phyloP scores from a whole-genome alignment of 1,139 yeast species.

The Maudiozyma humilis region DNA sequence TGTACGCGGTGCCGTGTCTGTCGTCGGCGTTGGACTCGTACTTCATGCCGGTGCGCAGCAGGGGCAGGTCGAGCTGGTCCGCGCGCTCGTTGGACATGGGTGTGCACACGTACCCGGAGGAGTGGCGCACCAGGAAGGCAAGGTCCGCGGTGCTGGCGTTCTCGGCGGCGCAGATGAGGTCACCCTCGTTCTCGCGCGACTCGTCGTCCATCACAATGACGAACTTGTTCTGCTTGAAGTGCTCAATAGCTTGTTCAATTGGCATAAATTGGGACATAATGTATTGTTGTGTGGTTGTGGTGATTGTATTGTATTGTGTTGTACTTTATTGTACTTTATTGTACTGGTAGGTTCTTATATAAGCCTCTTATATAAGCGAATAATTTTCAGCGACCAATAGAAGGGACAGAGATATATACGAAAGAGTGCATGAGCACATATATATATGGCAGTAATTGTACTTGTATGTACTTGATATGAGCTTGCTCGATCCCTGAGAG shows the following conservation, averaged over 20 bases:
- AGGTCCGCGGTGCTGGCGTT: conserved; percentile 70
- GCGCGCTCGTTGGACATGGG: conserved; percentile 77
- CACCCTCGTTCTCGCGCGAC: conserved; percentile 95
- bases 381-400: too few relatives aligned
- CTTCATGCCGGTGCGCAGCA: conserved; percentile 50
- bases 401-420: too few relatives aligned
- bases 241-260: conserved; percentile 69
- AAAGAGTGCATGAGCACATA: too few relatives aligned
- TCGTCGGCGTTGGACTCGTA: conserved; percentile 40
- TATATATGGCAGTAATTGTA: too few relatives aligned
- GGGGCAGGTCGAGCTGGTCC: conserved; percentile 67
- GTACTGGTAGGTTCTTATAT: neutral
- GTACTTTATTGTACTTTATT: neutral
- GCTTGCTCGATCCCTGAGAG: too few relatives aligned
- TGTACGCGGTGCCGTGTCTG: conserved; percentile 96
- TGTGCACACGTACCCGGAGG: conserved; percentile 89
- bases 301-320: neutral
- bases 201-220: conserved; percentile 94
- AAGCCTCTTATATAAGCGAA: neutral
- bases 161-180: conserved; percentile 85
- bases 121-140: conserved; percentile 88
- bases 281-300: neutral
- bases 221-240: conserved; percentile 80
- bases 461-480: too few relatives aligned
- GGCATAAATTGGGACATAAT: conserved; percentile 37